Percentiles rank a stretch among this genome's conserved stretches.
These are phyloP conservation scores for Talaromyces liani DNA, from an alignment of 495 filamentous ascomycete genomes.

Conservation along the genomic window DNA sequence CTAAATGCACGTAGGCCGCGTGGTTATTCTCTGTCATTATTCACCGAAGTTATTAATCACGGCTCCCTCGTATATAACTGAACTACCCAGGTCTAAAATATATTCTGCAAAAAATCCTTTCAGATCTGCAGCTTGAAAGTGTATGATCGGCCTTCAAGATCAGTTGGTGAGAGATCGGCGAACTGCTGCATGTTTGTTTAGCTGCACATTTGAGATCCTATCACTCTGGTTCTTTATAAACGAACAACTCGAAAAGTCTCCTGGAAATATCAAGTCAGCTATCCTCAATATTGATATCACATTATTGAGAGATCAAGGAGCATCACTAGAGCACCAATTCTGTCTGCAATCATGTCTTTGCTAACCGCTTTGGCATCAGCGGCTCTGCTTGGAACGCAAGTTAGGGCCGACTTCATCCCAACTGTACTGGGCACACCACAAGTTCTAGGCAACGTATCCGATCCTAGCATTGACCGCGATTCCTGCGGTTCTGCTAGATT, in stretches of 20 bases:
- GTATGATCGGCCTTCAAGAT: not conserved
- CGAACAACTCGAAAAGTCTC: no score
- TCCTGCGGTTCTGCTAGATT: slow-evolving; percentile 21
- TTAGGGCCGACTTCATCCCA: slow-evolving; percentile 2
- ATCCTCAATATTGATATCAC: no score
- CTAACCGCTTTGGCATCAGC: not conserved
- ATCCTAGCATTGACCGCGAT: slow-evolving; percentile 21
- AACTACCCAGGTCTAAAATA: no score
- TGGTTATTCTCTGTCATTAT: not conserved
- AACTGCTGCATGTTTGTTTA: not conserved
- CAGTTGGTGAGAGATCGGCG: not conserved
- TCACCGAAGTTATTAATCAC: not conserved
- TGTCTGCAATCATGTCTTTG: not conserved
- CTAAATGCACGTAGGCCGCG: not conserved
- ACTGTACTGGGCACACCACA: slow-evolving; percentile 9
- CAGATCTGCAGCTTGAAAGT: no score
- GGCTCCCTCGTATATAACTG: not conserved
- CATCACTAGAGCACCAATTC: not conserved
- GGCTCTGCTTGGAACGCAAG: not conserved
- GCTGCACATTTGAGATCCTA: not conserved
- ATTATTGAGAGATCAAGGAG: not conserved
- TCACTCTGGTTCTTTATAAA: no score
- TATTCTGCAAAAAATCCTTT: no score
- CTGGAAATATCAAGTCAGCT: no score
- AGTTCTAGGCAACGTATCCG: slow-evolving; percentile 21